Evolutionary conservation across 2,329 filamentous ascomycete species (phyloP), one percentile per base, ranked within the genome.

Genomic region (Colletotrichum brevisporum): DNA sequence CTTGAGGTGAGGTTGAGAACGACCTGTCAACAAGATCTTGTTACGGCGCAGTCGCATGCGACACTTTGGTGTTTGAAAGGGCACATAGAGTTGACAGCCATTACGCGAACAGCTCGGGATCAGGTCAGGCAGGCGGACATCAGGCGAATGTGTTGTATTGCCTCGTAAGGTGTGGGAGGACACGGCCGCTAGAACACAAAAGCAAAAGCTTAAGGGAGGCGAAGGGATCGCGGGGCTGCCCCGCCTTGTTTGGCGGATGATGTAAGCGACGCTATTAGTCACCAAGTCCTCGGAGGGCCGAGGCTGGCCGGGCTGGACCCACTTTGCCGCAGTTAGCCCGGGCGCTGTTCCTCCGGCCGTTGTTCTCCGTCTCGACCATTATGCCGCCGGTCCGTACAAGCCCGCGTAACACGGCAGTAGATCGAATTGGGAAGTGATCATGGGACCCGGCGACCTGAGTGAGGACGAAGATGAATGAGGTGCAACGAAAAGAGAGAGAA

Each of bases 181-280:
- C 27, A 10, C 45, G 26, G 56, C 41, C 56, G 10, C 21, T 27
- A 24, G 16, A 18, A 12, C 16, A 24, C 21, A 24, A 10, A 9
- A 10, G n/a, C n/a, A 31, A 56, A 27, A 41, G 50, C 47, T 15
- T 26, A 24, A 41, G 18, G 26, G 58, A 15, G 12, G 43, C 27
- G 43, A 36, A 36, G 39, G 54, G 39, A 16, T 21, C 41, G 21
- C 24, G 9, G 24, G n/a, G 52, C 8, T 36, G 8, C 8, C 31
- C 31, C 31, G 41, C 16, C n/a, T 16, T 56, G n/a, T n/a, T 2
- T 18, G 18, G 4, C 16, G 21, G 43, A 18, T 60, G 62, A 60
- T 26, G 24, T 59, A 69, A 69, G 61, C 62, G 13, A 10, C 8
- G 16, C 41, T n/a, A 56, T 69, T 69, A 69, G 66, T 69, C 62